Percentiles rank a stretch among this genome's conserved stretches.
phyloP scores from a whole-genome alignment of 192 early-diverging fungal species.

The Coemansia sp. region DNA sequence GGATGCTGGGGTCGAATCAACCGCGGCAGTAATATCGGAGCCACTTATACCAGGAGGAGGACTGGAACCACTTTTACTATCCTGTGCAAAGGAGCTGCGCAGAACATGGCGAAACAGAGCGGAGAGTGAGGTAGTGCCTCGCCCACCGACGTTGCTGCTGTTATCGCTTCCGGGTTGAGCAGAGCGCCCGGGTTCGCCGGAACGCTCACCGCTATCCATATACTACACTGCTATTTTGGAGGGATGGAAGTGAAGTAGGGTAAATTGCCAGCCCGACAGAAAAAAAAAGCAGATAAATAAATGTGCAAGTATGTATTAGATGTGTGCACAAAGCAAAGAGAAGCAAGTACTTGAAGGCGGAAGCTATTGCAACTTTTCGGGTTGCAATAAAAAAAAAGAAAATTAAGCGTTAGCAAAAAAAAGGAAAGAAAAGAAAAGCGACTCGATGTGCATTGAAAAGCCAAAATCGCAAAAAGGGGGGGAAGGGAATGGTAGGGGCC shows the following conservation, averaged over 20 bases:
- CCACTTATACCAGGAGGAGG: not conserved
- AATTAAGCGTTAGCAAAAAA: not conserved
- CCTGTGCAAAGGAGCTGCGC: conserved; percentile 33
- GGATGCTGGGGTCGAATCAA: not conserved
- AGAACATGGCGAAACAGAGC: conserved; percentile 45
- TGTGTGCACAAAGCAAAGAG: conserved; percentile 1
- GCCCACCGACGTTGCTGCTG: not conserved
- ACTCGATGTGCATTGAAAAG: too few relatives aligned
- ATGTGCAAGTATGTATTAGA: not conserved
- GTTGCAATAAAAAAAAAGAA: conserved; percentile 3
- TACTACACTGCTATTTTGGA: conserved; percentile 4
- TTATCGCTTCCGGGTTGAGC: conserved; percentile 10
- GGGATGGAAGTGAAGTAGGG: not conserved
- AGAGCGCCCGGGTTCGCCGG: conserved; percentile 20
- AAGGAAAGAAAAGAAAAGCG: conserved; percentile 7
- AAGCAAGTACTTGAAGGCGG: not conserved
- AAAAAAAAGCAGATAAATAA: not conserved
- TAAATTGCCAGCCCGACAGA: not conserved
- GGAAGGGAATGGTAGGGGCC: not conserved
- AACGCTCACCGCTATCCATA: conserved; percentile 16
- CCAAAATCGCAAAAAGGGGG: not conserved
- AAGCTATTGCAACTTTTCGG: not conserved
- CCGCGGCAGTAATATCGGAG: not conserved
- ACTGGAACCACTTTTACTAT: conserved; percentile 13
- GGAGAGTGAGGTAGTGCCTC: conserved; percentile 14